Evolutionary conservation across 2,329 filamentous ascomycete genomes (phyloP).

Genomic region (Exutisphaerella laricina): DNA sequence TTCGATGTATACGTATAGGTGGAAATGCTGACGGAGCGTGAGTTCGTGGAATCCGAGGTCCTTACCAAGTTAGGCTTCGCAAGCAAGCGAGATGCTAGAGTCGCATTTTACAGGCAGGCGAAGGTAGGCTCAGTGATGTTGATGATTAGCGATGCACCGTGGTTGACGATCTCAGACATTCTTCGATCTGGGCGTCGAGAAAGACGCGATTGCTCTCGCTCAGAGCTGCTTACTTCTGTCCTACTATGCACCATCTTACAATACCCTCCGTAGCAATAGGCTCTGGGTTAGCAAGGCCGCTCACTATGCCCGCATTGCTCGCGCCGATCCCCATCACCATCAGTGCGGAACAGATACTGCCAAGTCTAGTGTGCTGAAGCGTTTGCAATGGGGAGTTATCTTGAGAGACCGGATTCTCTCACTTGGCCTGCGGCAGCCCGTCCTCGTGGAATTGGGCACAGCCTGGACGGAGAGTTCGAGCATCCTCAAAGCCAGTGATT

Average conservation of each 20-base stretch:
- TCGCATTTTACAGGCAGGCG: slow-evolving; percentile 6
- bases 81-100: slow-evolving; percentile 10
- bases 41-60: neutral
- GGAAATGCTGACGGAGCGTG: neutral
- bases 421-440: slow-evolving; percentile 5
- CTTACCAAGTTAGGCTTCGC: slow-evolving; percentile 5
- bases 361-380: slow-evolving; percentile 7
- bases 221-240: slow-evolving; percentile 10
- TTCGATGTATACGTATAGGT: neutral
- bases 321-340: slow-evolving; percentile 5
- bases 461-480: neutral
- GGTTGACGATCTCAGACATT: too few relatives aligned
- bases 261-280: slow-evolving; percentile 6
- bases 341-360: neutral
- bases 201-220: slow-evolving; percentile 5
- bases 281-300: slow-evolving; percentile 9
- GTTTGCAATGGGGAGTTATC: slow-evolving; percentile 12
- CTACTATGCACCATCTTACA: slow-evolving; percentile 8
- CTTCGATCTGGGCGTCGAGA: slow-evolving; percentile 8
- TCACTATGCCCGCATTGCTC: slow-evolving; percentile 8
- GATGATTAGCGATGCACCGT: too few relatives aligned
- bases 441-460: neutral
- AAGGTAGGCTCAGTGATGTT: slow-evolving; percentile 1
- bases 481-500: slow-evolving; percentile 4
- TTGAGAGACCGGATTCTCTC: slow-evolving; percentile 11